phyloP scores from a whole-genome alignment of 2,329 filamentous ascomycete genomes.

The Fusarium sp. region DNA sequence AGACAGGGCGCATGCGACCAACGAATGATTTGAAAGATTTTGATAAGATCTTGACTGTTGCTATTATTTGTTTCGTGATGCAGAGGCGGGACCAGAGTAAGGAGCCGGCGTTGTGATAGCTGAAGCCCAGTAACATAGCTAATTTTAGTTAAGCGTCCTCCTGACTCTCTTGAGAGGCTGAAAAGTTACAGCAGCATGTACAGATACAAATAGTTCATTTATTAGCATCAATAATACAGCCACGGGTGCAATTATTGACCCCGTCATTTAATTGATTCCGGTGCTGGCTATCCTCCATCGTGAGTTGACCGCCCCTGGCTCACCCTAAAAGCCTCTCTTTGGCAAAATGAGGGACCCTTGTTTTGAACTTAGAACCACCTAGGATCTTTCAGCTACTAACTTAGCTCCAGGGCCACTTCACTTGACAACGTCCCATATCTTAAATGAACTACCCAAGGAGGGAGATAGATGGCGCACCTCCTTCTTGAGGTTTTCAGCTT shows the following conservation, averaged over 20 bases:
- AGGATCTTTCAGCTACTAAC: constrained; percentile 16
- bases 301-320: neutral
- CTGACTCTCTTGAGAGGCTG: constrained; percentile 9
- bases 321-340: neutral
- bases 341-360: constrained; percentile 3
- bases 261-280: constrained; percentile 13
- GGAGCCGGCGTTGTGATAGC: constrained; percentile 36
- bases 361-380: neutral
- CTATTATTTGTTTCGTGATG: constrained; percentile 7
- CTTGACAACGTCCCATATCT: constrained; percentile 16
- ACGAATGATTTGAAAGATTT: neutral
- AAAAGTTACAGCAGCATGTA: constrained; percentile 30
- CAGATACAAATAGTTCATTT: constrained; percentile 8
- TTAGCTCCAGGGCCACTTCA: constrained; percentile 7
- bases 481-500: constrained; percentile 26
- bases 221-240: constrained; percentile 27
- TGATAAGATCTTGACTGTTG: constrained; percentile 1
- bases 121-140: constrained; percentile 24
- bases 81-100: constrained; percentile 18
- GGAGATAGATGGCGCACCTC: constrained; percentile 21
- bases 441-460: constrained; percentile 34
- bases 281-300: constrained; percentile 2
- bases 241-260: constrained; percentile 16
- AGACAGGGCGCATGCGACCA: constrained; percentile 12
- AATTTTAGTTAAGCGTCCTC: constrained; percentile 40